Evolutionary conservation across 2,329 filamentous ascomycete species (phyloP).

Genomic region (Diaporthe caulivora): DNA sequence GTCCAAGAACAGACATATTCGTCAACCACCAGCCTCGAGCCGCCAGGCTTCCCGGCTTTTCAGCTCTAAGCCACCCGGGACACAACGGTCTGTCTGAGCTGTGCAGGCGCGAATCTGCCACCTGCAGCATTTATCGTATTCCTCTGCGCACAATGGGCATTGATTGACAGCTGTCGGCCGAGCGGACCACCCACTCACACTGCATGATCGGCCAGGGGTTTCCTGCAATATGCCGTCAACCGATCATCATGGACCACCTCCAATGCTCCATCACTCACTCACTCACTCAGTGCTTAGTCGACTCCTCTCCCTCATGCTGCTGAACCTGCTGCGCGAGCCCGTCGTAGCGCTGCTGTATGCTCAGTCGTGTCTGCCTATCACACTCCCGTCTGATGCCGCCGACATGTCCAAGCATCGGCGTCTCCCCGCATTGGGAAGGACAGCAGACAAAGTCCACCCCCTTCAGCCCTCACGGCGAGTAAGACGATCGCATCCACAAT

Average conservation of each 20-base stretch:
- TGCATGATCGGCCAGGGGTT: slow-evolving; percentile 16
- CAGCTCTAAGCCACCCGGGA: neutral
- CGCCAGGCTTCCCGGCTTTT: neutral
- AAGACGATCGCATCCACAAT: neutral
- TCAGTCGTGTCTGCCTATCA: slow-evolving; percentile 4
- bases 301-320: neutral
- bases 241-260: slow-evolving; percentile 5
- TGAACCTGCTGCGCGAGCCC: neutral
- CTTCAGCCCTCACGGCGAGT: neutral
- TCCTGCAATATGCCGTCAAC: slow-evolving; percentile 23
- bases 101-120: slow-evolving; percentile 8
- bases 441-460: neutral
- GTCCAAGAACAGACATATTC: slow-evolving; percentile 21
- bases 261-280: neutral
- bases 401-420: slow-evolving; percentile 16
- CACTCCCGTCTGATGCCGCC: neutral
- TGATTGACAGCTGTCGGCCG: slow-evolving; percentile 24
- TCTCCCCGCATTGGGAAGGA: slow-evolving; percentile 22
- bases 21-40: neutral
- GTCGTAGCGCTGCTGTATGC: slow-evolving; percentile 6
- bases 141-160: neutral
- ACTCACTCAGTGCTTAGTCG: neutral
- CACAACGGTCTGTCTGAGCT: neutral
- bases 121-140: slow-evolving; percentile 7
- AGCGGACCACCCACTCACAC: slow-evolving; percentile 15